These are phyloP conservation scores for Yarrowia sp. DNA, from an alignment of 805 yeast species.

Conservation along the genomic window DNA sequence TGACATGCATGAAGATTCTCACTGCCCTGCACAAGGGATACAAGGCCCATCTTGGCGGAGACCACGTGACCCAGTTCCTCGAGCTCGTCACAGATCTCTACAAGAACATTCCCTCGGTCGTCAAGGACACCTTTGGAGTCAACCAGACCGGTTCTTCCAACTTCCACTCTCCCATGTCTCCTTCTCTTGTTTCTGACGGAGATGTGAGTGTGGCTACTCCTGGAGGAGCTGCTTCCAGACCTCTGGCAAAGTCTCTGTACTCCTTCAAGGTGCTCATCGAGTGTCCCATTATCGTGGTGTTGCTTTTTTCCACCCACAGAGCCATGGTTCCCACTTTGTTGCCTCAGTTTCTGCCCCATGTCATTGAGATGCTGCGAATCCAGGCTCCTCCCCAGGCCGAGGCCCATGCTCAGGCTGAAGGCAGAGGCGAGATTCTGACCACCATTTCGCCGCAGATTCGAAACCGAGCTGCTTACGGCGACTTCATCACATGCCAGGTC, in stretches of 20 bases:
- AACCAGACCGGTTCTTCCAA: slow-evolving; percentile 29
- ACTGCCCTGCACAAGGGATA: slow-evolving; percentile 84
- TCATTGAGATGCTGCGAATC: slow-evolving; percentile 65
- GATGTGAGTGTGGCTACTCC: slow-evolving; percentile 36
- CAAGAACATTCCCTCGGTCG: slow-evolving; percentile 71
- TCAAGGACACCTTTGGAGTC: slow-evolving; percentile 57
- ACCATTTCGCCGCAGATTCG: slow-evolving; percentile 71
- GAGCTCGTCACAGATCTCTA: slow-evolving; percentile 72
- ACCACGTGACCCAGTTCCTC: slow-evolving; percentile 74
- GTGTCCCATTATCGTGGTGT: slow-evolving; percentile 95
- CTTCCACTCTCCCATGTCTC: slow-evolving; percentile 42
- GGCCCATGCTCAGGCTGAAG: slow-evolving; percentile 62
- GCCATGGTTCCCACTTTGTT: slow-evolving; percentile 66
- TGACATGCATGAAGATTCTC: slow-evolving; percentile 79
- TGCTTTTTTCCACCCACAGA: slow-evolving; percentile 83
- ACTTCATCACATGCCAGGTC: slow-evolving; percentile 87
- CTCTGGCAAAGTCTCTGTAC: slow-evolving; percentile 61
- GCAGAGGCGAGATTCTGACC: slow-evolving; percentile 54
- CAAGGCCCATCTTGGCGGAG: slow-evolving; percentile 55
- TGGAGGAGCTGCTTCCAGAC: slow-evolving; percentile 46
- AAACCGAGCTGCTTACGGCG: slow-evolving; percentile 77
- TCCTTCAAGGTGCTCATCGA: slow-evolving; percentile 93
- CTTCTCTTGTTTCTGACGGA: slow-evolving; percentile 39
- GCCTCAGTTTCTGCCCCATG: slow-evolving; percentile 74
- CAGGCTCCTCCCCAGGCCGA: slow-evolving; percentile 79